Evolutionary conservation across 345 rosid species (phyloP).

Genomic region (Orychophragmus violaceus): DNA sequence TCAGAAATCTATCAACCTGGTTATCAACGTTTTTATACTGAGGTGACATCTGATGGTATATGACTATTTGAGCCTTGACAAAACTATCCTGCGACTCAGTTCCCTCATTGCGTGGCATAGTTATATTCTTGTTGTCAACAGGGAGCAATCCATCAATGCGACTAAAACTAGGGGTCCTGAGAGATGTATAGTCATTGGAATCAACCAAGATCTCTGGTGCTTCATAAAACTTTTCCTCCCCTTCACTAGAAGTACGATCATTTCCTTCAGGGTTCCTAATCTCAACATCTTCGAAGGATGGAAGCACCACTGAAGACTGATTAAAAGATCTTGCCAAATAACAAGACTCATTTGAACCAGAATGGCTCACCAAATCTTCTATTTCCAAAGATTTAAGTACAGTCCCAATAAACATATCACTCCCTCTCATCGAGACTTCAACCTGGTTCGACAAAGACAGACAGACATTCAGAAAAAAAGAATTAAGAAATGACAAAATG

Average conservation of each 20-base stretch:
- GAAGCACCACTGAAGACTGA: constrained; percentile 41
- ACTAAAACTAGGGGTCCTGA: constrained; percentile 70
- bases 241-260: constrained; percentile 54
- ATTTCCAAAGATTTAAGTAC: constrained; percentile 86
- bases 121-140: constrained; percentile 30
- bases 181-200: constrained; percentile 37
- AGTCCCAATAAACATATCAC: constrained; percentile 81
- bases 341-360: constrained; percentile 43
- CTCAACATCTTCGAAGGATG: constrained; percentile 37
- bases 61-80: constrained; percentile 85
- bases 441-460: constrained; percentile 48
- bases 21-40: constrained; percentile 64
- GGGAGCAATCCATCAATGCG: constrained; percentile 78
- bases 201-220: constrained; percentile 82
- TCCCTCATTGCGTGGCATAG: constrained; percentile 37
- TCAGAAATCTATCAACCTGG: constrained; percentile 42
- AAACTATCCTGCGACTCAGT: constrained; percentile 65
- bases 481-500: constrained; percentile 13
- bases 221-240: constrained; percentile 87
- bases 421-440: constrained; percentile 70
- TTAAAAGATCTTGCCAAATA: constrained; percentile 88
- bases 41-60: constrained; percentile 69
- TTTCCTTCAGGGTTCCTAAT: constrained; percentile 31
- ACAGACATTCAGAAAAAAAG: constrained; percentile 19
- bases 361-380: constrained; percentile 75